phyloP scores from a whole-genome alignment of 176 grass and related monocot species.

The Bothriochloa decipiens region DNA sequence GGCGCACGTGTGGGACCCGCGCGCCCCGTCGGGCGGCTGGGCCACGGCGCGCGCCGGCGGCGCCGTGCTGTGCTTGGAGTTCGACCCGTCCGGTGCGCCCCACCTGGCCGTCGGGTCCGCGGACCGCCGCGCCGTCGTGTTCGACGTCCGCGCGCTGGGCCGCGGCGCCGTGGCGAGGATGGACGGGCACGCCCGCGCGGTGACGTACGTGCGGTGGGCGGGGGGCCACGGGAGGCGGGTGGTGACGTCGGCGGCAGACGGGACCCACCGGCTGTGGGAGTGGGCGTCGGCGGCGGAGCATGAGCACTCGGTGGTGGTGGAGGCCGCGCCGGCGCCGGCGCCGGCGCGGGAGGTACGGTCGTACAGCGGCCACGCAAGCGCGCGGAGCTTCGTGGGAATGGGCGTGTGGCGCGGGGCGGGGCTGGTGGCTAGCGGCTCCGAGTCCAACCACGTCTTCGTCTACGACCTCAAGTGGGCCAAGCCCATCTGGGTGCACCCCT shows the following conservation, averaged over 20 bases:
- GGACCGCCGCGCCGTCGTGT: constrained; percentile 73
- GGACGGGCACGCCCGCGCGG: constrained; percentile 65
- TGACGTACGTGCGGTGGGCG: constrained; percentile 84
- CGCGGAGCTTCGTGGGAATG: constrained; percentile 89
- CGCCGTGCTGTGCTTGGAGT: constrained; percentile 75
- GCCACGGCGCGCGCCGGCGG: constrained; percentile 49
- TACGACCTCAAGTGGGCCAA: constrained; percentile 86
- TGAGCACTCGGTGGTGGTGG: background rate
- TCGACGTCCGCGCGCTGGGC: constrained; percentile 68
- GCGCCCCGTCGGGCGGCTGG: constrained; percentile 27
- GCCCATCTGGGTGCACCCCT: constrained; percentile 75
- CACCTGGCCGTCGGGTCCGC: constrained; percentile 74
- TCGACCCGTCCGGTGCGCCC: constrained; percentile 62
- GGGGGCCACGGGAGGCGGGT: constrained; percentile 33
- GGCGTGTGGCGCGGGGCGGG: constrained; percentile 67
- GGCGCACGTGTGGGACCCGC: constrained; percentile 77
- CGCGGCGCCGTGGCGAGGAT: constrained; percentile 61
- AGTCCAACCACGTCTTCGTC: constrained; percentile 90
- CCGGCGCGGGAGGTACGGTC: constrained; percentile 55
- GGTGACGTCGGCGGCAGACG: constrained; percentile 80
- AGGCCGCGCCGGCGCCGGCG: background rate
- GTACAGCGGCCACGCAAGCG: constrained; percentile 80
- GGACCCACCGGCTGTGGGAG: constrained; percentile 80
- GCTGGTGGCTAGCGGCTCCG: constrained; percentile 79
- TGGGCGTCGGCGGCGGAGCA: background rate